These are phyloP conservation scores for Stachybotrys chartarum DNA, from an alignment of 2,329 filamentous ascomycete species.

Conservation along the genomic window DNA sequence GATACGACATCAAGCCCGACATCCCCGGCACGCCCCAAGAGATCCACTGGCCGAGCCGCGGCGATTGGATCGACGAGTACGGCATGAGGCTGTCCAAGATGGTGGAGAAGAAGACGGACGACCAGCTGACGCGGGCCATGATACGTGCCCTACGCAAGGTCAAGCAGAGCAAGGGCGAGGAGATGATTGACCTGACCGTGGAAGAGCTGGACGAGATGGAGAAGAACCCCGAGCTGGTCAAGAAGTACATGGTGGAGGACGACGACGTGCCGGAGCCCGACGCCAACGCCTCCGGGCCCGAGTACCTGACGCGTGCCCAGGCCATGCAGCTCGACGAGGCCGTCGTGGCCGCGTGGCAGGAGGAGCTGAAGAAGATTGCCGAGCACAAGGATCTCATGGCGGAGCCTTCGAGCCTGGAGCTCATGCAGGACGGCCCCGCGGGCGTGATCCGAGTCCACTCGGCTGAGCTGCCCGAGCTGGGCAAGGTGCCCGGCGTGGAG, in stretches of 20 bases:
- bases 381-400: constrained; percentile 20
- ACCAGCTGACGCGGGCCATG: constrained; percentile 34
- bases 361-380: constrained; percentile 28
- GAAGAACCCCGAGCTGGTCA: constrained; percentile 29
- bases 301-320: constrained; percentile 24
- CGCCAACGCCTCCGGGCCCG: constrained; percentile 14
- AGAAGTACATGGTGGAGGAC: constrained; percentile 28
- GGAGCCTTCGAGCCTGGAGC: constrained; percentile 25
- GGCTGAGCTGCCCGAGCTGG: constrained; percentile 40
- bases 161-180: constrained; percentile 32
- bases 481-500: constrained; percentile 45
- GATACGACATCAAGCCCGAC: constrained; percentile 63
- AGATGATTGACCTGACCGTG: constrained; percentile 41
- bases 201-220: constrained; percentile 36
- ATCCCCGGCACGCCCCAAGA: constrained; percentile 43
- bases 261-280: constrained; percentile 16
- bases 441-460: constrained; percentile 28
- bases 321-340: constrained; percentile 29
- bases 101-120: constrained; percentile 33
- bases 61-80: constrained; percentile 53
- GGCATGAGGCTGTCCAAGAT: constrained; percentile 36
- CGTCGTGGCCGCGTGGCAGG: constrained; percentile 26
- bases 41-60: constrained; percentile 49
- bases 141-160: constrained; percentile 33
- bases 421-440: constrained; percentile 28